Base-by-base conservation (phyloP, 768 basidiomycete species). In the Hypholoma fasciculare region DNA sequence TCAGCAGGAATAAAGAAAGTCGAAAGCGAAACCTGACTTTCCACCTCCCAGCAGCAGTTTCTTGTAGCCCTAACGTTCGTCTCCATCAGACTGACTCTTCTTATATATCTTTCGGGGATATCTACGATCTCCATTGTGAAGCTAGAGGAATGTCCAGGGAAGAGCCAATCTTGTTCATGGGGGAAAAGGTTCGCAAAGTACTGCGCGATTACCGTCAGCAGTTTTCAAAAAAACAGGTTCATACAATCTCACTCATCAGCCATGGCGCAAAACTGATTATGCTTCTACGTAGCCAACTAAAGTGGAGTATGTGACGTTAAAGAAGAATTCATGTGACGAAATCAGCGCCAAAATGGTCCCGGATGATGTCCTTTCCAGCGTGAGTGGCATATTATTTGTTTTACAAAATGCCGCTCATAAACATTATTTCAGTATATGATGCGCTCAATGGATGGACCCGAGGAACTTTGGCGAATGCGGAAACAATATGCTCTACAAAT, bases 401-500 rank as follows among this genome's bases (percentile, higher is more conserved):
- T 19, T 48, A 57, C n/a, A 52, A n/a, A 52, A 4, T 40, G 43
- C 26, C 47, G 44, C 23, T 38, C 9, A 26, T 42, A 47, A 26
- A 52, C 54, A 43, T 56, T 52, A 36, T 52, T 50, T 47, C 38
- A 99, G 97, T 98, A 95, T 71, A 92, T 99, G 90, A 79, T 86
- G 40, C 84, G 83, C 36, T 89, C 90, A 20, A 96, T 98, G 92
- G 76, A 81, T 47, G 83, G 82, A 2, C 86, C 96, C 4, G 84
- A 85, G 56, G 92, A 95, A 65, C 80, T 98, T 3, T 99, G 96
- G 96, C 83, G 92, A 59, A 94, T 98, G 86, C 87, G 97, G 59
- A 98, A 97, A 75, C 96, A 98, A 73, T 97, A 98, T 72, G 89
- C 96, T 8, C 71, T 90, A 40, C 96, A 98, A 68, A 78, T 94